Conservation (phyloP, 23 red algal genomes). For the Gracilaria domingensis region DNA sequence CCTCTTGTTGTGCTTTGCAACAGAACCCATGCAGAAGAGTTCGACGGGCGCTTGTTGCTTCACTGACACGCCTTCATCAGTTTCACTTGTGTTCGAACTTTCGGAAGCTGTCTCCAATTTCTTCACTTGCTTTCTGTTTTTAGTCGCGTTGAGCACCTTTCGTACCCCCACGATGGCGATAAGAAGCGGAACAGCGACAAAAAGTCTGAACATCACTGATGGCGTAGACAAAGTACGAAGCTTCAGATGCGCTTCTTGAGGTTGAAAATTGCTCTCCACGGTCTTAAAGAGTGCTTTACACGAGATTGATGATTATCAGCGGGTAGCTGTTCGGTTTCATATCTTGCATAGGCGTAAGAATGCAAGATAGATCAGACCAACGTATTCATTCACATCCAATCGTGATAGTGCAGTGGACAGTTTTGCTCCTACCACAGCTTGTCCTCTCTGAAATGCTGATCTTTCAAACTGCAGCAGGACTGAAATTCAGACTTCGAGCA, state of each 20-base stretch:
- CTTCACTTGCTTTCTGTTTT: neutral
- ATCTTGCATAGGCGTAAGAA: neutral
- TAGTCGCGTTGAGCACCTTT: neutral
- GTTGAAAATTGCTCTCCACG: too few species aligned
- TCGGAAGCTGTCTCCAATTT: neutral
- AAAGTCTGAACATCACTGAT: neutral
- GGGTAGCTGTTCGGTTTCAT: neutral
- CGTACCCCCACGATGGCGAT: neutral
- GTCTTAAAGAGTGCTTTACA: too few species aligned
- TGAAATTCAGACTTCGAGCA: neutral
- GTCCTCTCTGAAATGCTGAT: too few species aligned
- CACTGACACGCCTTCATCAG: neutral
- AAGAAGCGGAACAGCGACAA: neutral
- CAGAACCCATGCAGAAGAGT: constrained; percentile 14
- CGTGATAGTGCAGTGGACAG: neutral
- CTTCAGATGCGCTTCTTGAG: too few species aligned
- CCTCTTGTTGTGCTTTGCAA: neutral
- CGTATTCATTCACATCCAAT: too few species aligned
- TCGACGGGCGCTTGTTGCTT: neutral
- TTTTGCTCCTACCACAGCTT: neutral
- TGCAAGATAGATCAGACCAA: neutral
- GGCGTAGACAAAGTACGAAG: too few species aligned
- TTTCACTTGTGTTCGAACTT: neutral
- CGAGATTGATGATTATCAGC: too few species aligned
- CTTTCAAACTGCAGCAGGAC: neutral